Percentiles rank a stretch among this genome's conserved stretches.
Conservation (phyloP, 345 rosid genomes). For the Moricandia moricandioides region DNA sequence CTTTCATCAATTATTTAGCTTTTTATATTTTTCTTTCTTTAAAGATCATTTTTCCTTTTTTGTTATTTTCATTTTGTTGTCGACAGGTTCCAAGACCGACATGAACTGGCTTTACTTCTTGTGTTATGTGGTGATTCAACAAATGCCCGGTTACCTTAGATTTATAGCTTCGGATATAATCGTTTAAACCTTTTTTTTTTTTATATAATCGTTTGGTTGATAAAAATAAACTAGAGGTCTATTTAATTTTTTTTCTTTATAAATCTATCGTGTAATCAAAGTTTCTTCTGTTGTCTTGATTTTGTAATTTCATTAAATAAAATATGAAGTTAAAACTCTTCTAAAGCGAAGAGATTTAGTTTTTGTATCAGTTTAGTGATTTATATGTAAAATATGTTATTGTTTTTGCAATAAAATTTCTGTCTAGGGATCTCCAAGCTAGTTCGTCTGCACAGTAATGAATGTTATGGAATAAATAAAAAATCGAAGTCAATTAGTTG, state of each 20-base stretch:
- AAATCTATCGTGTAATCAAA: conserved; percentile 18
- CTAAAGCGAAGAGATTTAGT: conserved; percentile 11
- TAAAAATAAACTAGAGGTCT: too few relatives aligned
- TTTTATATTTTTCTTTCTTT: conserved; percentile 8
- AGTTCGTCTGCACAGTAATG: conserved; percentile 5
- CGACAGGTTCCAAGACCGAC: conserved; percentile 75
- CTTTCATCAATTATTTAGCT: conserved; percentile 15
- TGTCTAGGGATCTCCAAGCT: conserved; percentile 25
- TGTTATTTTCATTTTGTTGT: conserved; percentile 26
- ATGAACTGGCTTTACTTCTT: conserved; percentile 43
- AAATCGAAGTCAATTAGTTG: background rate
- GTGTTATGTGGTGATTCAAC: conserved; percentile 32
- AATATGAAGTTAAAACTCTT: conserved; percentile 31
- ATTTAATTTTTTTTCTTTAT: conserved; percentile 10
- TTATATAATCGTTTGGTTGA: too few relatives aligned
- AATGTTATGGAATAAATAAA: background rate
- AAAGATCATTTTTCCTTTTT: background rate
- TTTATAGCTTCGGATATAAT: too few relatives aligned
- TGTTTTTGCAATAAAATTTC: conserved; percentile 14
- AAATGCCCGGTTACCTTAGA: conserved; percentile 31
- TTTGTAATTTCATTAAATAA: background rate
- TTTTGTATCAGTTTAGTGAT: background rate
- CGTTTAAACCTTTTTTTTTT: too few relatives aligned
- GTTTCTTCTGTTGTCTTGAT: conserved; percentile 12
- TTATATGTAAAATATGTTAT: conserved; percentile 10